Conservation (phyloP, 768 basidiomycete genomes). For the Macrolepiota fuliginosa region DNA sequence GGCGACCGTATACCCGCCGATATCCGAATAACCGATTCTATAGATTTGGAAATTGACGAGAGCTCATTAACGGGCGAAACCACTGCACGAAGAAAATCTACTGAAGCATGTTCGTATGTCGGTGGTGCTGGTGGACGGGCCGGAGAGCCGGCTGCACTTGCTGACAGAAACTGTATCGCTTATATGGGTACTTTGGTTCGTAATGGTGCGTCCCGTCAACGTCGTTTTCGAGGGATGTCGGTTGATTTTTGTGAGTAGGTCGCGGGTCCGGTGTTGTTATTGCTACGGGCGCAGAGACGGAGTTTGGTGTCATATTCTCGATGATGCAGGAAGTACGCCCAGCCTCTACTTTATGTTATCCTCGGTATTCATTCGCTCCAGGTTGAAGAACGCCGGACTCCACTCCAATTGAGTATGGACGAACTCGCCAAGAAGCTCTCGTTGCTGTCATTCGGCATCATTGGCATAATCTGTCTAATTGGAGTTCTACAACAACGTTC, state of each 20-base stretch:
- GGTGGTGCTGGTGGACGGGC: slow-evolving; percentile 27
- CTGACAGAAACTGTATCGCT: slow-evolving; percentile 83
- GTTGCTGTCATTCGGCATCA: slow-evolving; percentile 87
- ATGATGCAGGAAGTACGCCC: slow-evolving; percentile 92
- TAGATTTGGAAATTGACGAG: slow-evolving; percentile 93
- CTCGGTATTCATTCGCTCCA: slow-evolving; percentile 15
- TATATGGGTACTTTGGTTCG: slow-evolving; percentile 97
- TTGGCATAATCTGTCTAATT: slow-evolving; percentile 89
- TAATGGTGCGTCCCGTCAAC: slow-evolving; percentile 54
- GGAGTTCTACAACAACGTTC: slow-evolving; percentile 82
- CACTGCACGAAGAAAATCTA: slow-evolving; percentile 67
- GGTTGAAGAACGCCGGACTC: slow-evolving; percentile 88
- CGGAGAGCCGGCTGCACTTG: slow-evolving; percentile 56
- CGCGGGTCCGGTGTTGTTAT: slow-evolving; percentile 87
- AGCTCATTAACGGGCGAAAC: slow-evolving; percentile 96
- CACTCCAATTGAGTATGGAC: slow-evolving; percentile 92
- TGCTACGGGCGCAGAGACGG: slow-evolving; percentile 81
- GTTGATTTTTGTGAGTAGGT: slow-evolving; percentile 36
- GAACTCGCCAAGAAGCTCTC: slow-evolving; percentile 93
- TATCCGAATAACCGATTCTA: slow-evolving; percentile 74
- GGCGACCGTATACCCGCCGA: slow-evolving; percentile 96
- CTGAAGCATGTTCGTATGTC: slow-evolving; percentile 47
- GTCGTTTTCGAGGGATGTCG: neutral
- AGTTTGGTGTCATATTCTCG: slow-evolving; percentile 94
- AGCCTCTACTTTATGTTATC: neutral